Percentiles rank a stretch among this genome's conserved stretches.
Evolutionary conservation across 192 early-diverging fungal species (phyloP).

Genomic region (Coemansia sp.): DNA sequence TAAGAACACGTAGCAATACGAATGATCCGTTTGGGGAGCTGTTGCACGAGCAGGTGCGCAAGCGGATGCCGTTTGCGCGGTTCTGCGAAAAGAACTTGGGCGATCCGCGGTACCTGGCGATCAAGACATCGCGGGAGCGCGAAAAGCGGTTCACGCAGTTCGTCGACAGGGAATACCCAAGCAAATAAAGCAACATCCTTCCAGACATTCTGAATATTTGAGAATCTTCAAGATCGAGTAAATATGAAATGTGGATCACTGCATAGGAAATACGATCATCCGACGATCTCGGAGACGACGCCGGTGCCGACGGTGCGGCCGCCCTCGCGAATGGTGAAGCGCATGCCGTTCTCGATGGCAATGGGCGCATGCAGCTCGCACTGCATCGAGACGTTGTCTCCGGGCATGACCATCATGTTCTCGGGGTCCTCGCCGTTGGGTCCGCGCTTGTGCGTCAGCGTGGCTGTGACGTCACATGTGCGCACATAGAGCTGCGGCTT

Average conservation of each 20-base stretch:
- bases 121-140: conserved; percentile 49
- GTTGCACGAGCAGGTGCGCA: conserved; percentile 22
- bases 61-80: conserved; percentile 37
- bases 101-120: conserved; percentile 35
- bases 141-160: conserved; percentile 40
- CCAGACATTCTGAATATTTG: too few relatives aligned
- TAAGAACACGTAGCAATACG: neutral
- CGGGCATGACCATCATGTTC: conserved; percentile 97
- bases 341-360: conserved; percentile 90
- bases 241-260: too few relatives aligned
- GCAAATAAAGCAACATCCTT: neutral
- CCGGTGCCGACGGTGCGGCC: conserved; percentile 97
- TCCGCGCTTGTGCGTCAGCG: conserved; percentile 71
- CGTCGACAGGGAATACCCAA: conserved; percentile 9
- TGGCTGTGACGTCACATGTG: conserved; percentile 93
- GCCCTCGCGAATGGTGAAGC: conserved; percentile 98
- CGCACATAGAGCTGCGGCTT: conserved; percentile 93
- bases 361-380: conserved; percentile 81
- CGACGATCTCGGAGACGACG: conserved; percentile 75
- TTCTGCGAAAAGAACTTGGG: conserved; percentile 43
- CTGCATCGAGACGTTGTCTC: conserved; percentile 90
- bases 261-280: conserved; percentile 56
- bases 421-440: conserved; percentile 75
- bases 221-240: too few relatives aligned
- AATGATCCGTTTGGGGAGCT: conserved; percentile 37